Evolutionary conservation across 106 monocot species (phyloP).

Genomic region (Amphibolis antarctica): DNA sequence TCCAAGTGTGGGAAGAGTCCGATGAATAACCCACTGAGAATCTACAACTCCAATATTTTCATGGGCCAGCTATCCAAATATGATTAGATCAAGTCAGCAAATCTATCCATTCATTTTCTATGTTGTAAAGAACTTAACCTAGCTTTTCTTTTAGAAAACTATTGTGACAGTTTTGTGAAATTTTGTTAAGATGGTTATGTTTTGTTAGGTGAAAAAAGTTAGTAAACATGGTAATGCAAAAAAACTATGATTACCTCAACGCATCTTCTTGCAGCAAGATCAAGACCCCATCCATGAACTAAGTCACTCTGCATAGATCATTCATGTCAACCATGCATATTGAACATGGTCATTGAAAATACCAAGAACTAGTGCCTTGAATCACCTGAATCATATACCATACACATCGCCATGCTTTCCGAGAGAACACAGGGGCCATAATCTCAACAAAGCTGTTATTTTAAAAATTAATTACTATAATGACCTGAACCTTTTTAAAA

Average conservation of each 20-base stretch:
- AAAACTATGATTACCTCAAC: slow-evolving; percentile 8
- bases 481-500: neutral
- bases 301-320: slow-evolving; percentile 13
- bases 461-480: too few relatives aligned
- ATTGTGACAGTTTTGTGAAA: too few relatives aligned
- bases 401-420: slow-evolving; percentile 71
- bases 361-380: neutral
- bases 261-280: slow-evolving; percentile 15
- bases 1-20: slow-evolving; percentile 6
- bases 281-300: slow-evolving; percentile 30
- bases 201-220: too few relatives aligned
- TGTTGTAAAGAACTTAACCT: too few relatives aligned
- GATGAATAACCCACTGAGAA: slow-evolving; percentile 15
- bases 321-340: neutral
- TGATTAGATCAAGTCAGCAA: too few relatives aligned
- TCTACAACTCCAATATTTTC: slow-evolving; percentile 12
- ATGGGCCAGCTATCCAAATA: slow-evolving; percentile 5
- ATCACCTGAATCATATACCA: slow-evolving; percentile 79
- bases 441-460: slow-evolving; percentile 55
- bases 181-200: too few relatives aligned
- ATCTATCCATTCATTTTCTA: too few relatives aligned
- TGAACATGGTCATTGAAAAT: neutral
- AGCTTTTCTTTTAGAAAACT: too few relatives aligned
- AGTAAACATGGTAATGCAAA: too few relatives aligned
- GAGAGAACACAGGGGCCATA: slow-evolving; percentile 69